Percentiles rank a stretch among this genome's conserved stretches.
Conservation (phyloP, 2,329 filamentous ascomycete genomes). For the Fusarium sp. region DNA sequence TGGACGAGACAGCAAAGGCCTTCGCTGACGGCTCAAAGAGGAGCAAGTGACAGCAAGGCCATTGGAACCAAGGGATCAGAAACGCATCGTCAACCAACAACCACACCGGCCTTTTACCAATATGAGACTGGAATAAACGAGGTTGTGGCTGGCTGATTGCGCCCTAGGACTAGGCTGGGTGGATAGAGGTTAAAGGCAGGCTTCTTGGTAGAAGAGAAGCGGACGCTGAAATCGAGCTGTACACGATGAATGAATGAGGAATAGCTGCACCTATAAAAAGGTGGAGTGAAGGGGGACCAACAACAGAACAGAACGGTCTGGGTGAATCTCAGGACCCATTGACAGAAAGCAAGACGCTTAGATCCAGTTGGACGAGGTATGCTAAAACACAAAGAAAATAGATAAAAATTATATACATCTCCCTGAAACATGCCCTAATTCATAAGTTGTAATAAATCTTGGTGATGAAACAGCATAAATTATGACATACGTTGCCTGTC, state of each 20-base stretch:
- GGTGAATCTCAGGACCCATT: constrained; percentile 7
- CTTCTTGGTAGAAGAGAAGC: constrained; percentile 23
- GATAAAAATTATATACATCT: background rate
- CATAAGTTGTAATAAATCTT: background rate
- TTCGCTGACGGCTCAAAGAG: constrained; percentile 16
- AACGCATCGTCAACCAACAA: constrained; percentile 17
- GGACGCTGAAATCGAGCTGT: constrained; percentile 17
- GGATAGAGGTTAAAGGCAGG: constrained; percentile 16
- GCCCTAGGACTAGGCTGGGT: constrained; percentile 24
- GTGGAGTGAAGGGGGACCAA: constrained; percentile 18
- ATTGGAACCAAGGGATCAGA: constrained; percentile 18
- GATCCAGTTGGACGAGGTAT: constrained; percentile 15
- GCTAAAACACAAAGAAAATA: constrained; percentile 6
- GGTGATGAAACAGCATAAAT: background rate
- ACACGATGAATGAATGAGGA: constrained; percentile 26
- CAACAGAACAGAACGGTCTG: constrained; percentile 1
- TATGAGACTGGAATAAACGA: constrained; percentile 8
- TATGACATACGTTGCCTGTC: background rate
- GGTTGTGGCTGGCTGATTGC: constrained; percentile 28
- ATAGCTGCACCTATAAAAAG: constrained; percentile 25
- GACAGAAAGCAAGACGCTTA: constrained; percentile 15
- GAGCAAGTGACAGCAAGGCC: constrained; percentile 30
- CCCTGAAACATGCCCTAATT: background rate
- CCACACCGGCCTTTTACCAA: constrained; percentile 4
- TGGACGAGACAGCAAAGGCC: background rate